Conservation (phyloP, 2,329 filamentous ascomycete genomes). For the Dendryphion nanum region DNA sequence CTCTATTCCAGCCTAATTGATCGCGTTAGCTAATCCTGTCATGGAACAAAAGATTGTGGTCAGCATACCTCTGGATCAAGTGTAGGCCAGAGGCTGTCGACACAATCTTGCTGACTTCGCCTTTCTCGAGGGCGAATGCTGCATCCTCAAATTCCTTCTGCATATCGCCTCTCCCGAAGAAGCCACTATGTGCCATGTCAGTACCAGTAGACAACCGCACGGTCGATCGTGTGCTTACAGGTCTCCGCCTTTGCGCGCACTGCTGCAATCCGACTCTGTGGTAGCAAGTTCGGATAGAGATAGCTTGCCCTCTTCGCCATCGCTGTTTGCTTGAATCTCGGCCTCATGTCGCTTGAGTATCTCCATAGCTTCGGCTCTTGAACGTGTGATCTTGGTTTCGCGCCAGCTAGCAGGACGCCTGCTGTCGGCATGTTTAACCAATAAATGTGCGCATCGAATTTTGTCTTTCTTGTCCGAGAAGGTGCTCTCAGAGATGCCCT, state of each 20-base stretch:
- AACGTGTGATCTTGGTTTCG: slow-evolving; percentile 82
- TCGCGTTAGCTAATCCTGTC: too few species aligned
- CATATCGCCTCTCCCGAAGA: slow-evolving; percentile 94
- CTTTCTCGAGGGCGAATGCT: slow-evolving; percentile 83
- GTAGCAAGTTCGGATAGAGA: slow-evolving; percentile 78
- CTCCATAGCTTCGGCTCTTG: slow-evolving; percentile 78
- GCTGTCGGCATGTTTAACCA: slow-evolving; percentile 90
- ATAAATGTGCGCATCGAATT: slow-evolving; percentile 87
- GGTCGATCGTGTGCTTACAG: slow-evolving; percentile 58
- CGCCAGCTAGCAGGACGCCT: slow-evolving; percentile 90
- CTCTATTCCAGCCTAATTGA: too few species aligned
- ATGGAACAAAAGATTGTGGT: too few species aligned
- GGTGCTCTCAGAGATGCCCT: slow-evolving; percentile 43
- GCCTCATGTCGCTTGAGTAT: slow-evolving; percentile 75
- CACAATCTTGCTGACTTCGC: slow-evolving; percentile 81
- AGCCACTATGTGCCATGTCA: slow-evolving; percentile 57
- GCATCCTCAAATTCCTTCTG: slow-evolving; percentile 98
- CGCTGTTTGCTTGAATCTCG: slow-evolving; percentile 70
- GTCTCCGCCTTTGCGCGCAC: slow-evolving; percentile 89
- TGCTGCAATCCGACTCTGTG: slow-evolving; percentile 93
- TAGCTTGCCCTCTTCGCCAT: too few species aligned
- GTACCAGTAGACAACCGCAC: neutral
- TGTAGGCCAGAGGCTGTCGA: slow-evolving; percentile 94
- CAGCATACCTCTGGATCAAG: slow-evolving; percentile 61
- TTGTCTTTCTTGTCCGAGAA: slow-evolving; percentile 55